These are phyloP conservation scores for Heliosperma pusillum DNA, from an alignment of 148 eudicot genomes.

Conservation along the genomic window DNA sequence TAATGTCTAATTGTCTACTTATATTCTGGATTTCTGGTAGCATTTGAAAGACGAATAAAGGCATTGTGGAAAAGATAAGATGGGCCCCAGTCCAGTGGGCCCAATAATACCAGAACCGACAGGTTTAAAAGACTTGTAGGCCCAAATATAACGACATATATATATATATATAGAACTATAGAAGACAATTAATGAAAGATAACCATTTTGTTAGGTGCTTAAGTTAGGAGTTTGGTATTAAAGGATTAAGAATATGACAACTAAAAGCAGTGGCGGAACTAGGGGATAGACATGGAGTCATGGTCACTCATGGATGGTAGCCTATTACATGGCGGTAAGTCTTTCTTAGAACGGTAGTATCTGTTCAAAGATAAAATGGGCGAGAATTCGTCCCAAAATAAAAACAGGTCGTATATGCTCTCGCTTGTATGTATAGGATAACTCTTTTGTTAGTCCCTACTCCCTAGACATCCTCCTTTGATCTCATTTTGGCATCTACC, in stretches of 20 bases:
- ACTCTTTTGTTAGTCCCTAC: too few relatives aligned
- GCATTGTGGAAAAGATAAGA: background rate
- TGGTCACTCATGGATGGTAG: too few relatives aligned
- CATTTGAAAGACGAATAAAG: background rate
- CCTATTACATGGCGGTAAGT: too few relatives aligned
- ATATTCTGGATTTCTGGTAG: background rate
- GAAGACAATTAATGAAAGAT: conserved; percentile 1
- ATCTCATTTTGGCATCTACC: too few relatives aligned
- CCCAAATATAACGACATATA: conserved; percentile 18
- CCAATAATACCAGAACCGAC: background rate
- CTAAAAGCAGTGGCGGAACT: too few relatives aligned
- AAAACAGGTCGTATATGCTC: too few relatives aligned
- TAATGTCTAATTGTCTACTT: background rate
- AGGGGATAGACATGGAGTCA: too few relatives aligned
- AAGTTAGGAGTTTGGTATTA: background rate
- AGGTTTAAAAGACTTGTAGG: conserved; percentile 16
- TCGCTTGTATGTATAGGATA: too few relatives aligned
- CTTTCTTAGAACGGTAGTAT: too few relatives aligned
- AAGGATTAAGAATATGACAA: background rate
- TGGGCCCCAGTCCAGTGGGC: conserved; percentile 5
- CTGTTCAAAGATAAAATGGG: too few relatives aligned
- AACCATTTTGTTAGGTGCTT: conserved; percentile 6
- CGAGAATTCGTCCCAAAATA: too few relatives aligned
- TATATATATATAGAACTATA: background rate
- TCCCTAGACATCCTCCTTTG: too few relatives aligned